Evolutionary conservation across 2,329 filamentous ascomycete species (phyloP).

Genomic region (Didymella lethalis): DNA sequence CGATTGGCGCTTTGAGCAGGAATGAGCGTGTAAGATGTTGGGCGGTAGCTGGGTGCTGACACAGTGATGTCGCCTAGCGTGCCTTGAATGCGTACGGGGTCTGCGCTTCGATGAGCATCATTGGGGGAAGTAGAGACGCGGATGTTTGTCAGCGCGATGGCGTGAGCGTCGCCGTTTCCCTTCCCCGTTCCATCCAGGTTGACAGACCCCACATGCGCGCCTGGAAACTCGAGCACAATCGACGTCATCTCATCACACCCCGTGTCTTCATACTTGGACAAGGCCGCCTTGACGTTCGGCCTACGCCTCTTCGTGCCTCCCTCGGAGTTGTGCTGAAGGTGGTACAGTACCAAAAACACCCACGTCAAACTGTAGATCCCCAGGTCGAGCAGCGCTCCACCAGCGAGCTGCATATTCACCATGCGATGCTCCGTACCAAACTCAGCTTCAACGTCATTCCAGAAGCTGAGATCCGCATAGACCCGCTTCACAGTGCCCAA

Average conservation of each 20-base stretch:
- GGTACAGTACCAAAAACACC: constrained; percentile 87
- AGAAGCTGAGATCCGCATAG: constrained; percentile 65
- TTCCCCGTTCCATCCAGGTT: background rate
- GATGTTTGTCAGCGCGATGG: constrained; percentile 58
- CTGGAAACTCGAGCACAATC: background rate
- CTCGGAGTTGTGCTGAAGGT: constrained; percentile 58
- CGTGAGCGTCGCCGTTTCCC: constrained; percentile 14
- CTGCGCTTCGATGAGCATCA: constrained; percentile 55
- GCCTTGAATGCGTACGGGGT: constrained; percentile 77
- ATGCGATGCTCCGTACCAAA: constrained; percentile 70
- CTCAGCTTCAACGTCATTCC: constrained; percentile 59
- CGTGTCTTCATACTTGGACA: constrained; percentile 5
- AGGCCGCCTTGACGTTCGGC: constrained; percentile 66
- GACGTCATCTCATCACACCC: constrained; percentile 14
- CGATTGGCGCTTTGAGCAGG: constrained; percentile 49
- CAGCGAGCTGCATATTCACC: constrained; percentile 81
- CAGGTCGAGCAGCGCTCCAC: constrained; percentile 81
- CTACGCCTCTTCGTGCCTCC: constrained; percentile 60
- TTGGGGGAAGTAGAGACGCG: constrained; percentile 60
- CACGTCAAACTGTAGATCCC: constrained; percentile 89
- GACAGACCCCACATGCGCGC: background rate
- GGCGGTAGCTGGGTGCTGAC: constrained; percentile 69
- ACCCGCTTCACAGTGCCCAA: constrained; percentile 65
- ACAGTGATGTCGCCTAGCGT: constrained; percentile 82
- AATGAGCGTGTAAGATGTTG: constrained; percentile 69